Percentiles rank a stretch among this genome's conserved stretches.
Conservation (phyloP, 345 rosid species). For the Zanthoxylum bungeanum region DNA sequence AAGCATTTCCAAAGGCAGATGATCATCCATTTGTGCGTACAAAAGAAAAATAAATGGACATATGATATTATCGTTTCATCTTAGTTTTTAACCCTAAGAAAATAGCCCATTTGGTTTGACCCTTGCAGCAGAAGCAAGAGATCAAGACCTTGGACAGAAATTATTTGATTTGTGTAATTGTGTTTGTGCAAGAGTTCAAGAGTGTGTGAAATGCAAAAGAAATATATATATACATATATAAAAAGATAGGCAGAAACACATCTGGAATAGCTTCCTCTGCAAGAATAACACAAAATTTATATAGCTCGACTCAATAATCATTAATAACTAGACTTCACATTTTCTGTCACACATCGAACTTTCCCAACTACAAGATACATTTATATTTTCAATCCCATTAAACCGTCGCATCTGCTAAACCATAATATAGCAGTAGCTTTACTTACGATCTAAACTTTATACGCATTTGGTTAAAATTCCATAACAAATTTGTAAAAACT, state of each 20-base stretch:
- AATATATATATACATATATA: too few relatives aligned
- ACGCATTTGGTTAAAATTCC: background rate
- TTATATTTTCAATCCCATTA: background rate
- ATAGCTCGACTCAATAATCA: background rate
- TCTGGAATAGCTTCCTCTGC: background rate
- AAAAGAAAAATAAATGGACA: background rate
- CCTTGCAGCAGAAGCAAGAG: too few relatives aligned
- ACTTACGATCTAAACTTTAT: background rate
- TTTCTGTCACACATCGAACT: background rate
- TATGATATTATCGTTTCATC: too few relatives aligned
- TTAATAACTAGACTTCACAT: background rate
- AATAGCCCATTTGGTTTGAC: too few relatives aligned
- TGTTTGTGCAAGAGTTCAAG: too few relatives aligned
- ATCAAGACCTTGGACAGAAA: too few relatives aligned
- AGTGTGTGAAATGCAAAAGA: too few relatives aligned
- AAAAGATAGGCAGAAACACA: background rate
- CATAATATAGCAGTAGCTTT: background rate
- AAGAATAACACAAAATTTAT: background rate
- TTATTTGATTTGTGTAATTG: too few relatives aligned
- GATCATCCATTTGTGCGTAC: background rate
- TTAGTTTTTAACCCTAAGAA: too few relatives aligned
- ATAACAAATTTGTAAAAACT: background rate
- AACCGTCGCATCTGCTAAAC: background rate
- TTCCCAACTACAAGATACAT: background rate
- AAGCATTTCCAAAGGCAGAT: slow-evolving; percentile 2